phyloP scores from a whole-genome alignment of 495 filamentous ascomycete genomes.

The Xylaria palmicola region DNA sequence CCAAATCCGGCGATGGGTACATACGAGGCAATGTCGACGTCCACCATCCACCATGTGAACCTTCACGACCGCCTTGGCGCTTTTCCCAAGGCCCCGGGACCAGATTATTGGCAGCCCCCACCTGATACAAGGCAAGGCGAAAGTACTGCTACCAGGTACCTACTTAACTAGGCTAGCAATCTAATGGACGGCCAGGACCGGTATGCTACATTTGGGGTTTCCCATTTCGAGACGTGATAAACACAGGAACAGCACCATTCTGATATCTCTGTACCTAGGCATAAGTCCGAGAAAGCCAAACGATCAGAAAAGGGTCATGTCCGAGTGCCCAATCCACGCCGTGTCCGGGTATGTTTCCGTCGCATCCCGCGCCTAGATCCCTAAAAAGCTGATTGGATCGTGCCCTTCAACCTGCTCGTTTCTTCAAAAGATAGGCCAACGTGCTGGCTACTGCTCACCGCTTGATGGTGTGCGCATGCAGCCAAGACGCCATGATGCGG shows the following conservation, averaged over 20 bases:
- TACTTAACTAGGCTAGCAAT: no score
- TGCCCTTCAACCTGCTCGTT: neutral
- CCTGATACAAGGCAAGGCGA: neutral
- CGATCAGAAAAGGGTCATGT: no score
- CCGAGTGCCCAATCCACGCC: no score
- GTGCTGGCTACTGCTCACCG: slow-evolving; percentile 26
- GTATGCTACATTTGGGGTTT: no score
- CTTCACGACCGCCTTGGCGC: slow-evolving; percentile 4
- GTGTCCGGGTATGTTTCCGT: neutral
- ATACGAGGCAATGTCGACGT: neutral
- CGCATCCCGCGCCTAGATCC: slow-evolving; percentile 11
- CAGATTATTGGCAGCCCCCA: slow-evolving; percentile 9
- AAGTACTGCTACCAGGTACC: no score
- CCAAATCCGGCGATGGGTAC: neutral
- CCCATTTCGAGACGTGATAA: no score
- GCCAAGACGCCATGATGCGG: slow-evolving; percentile 18
- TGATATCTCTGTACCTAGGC: no score
- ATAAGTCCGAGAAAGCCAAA: no score
- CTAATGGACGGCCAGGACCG: no score
- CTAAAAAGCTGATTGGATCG: slow-evolving; percentile 12
- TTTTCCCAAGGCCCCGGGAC: slow-evolving; percentile 10
- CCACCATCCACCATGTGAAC: no score
- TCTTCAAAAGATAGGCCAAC: slow-evolving; percentile 3
- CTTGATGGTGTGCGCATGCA: slow-evolving; percentile 25
- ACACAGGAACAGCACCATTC: no score